Base-by-base conservation (phyloP, 2,329 filamentous ascomycete genomes). In the Pseudogymnoascus sp. region DNA sequence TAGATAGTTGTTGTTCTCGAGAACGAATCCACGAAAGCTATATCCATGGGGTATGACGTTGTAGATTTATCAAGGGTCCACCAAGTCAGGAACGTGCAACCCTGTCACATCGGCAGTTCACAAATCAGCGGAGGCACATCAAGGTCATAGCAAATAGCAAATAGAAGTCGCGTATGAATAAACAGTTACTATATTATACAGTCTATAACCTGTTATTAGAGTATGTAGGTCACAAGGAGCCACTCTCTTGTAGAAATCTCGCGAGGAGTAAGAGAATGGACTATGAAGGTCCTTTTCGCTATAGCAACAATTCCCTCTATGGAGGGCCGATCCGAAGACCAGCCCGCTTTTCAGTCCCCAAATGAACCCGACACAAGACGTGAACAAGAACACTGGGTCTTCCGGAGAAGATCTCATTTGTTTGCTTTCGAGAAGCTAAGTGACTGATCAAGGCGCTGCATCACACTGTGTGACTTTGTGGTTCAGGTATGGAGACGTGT, bases 201-300 rank as follows among this genome's bases (percentile, higher is more conserved):
- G n/a, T 58, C 2, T 38, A 58, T 36, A 28, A 5, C 6, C 18
- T 38, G 37, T 16, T 16, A 39, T 6, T 58, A n/a, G 7, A 38
- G 35, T 54, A 74, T 79, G 77, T 80, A 74, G 77, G 77, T 77
- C 74, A 70, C 76, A 75, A 76, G 78, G 78, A 81, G 78, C 79
- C 78, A 78, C 76, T 75, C 76, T 76, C 72, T 73, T 75, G 70
- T 75, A 68, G 69, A 57, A 68, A 63, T 69, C 73, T 72, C 71
- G 64, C 71, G 70, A 76, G 75, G 77, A 77, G 72, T 73, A 77
- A 71, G 72, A 76, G 75, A 73, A 75, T 78, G 78, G 79, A 81
- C 78, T 81, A 81, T 81, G 78, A 80, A 76, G 76, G 77, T 77
- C 77, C 77, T 64, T 69, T 67, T 78, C 74, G 63, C 60, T 80